Base-by-base conservation (phyloP, 495 filamentous ascomycete genomes). In the Annulohypoxylon bovei region DNA sequence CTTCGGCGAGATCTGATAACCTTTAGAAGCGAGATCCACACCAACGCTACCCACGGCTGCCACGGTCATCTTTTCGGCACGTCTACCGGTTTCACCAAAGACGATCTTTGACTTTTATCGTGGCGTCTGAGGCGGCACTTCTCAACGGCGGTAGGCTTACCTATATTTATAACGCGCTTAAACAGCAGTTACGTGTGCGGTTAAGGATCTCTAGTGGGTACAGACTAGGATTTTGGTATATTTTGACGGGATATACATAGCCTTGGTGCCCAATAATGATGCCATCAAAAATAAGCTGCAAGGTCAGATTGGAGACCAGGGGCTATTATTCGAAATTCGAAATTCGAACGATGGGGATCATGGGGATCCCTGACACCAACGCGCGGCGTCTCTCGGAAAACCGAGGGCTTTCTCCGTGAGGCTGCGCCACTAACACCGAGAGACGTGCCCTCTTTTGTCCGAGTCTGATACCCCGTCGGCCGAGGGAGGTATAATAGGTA, bases 381-480 rank as follows among this genome's bases (percentile, higher is more conserved):
- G 40, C 47, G 70, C 68, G 57, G 62, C 32, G 16, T 30, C 14
- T 8, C 50, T 56, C 53, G 53, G 53, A 56, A 18, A 7, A 22
- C 53, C 53, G 53, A 53, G 33, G 50, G 27, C 33, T 56, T 56
- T 25, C 53, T 56, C 53, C 53, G 53, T 54, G 53, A 14, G 53
- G 20, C 46, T 39, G 32, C 2, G 9, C n/a, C 4, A 33, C 58
- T 55, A 62, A n/a, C 35, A 52, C 68, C 62, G 65, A 74, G 56
- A 62, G 33, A 30, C 54, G 62, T 57, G 65, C 30, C 40, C 42
- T 65, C 46, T 74, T 76, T 70, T 66, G 56, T 59, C 74, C 74
- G 74, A 76, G 72, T 62, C 60, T 33, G 66, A 72, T 64, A 65
- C 59, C 53, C 69, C 59, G 63, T 53, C 50, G n/a, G 35, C 61